Percentiles rank a stretch among this genome's conserved stretches.
These are phyloP conservation scores for Kodamaea laetipori DNA, from an alignment of 805 yeast genomes.

Conservation along the genomic window DNA sequence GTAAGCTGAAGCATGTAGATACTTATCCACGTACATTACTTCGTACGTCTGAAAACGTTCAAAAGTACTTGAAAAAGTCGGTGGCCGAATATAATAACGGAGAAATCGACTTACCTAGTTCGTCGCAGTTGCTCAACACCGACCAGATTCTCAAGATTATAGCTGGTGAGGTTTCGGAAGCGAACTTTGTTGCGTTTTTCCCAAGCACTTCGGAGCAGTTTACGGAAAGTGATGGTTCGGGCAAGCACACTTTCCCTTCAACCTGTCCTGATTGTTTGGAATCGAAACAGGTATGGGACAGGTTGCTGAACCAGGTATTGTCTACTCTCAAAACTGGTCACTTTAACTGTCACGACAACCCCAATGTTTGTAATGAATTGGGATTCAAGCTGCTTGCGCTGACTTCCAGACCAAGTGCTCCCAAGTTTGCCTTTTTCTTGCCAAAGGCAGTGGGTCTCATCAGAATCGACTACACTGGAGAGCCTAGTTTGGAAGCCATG, in stretches of 20 bases:
- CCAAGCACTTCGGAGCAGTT: constrained; percentile 53
- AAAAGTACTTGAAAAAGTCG: constrained; percentile 56
- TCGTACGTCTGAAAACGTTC: constrained; percentile 51
- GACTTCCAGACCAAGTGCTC: constrained; percentile 23
- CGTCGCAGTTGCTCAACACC: constrained; percentile 41
- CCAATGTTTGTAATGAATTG: constrained; percentile 53
- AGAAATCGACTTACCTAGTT: constrained; percentile 40
- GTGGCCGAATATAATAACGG: constrained; percentile 48
- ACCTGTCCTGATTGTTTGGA: constrained; percentile 52
- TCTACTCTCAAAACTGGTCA: constrained; percentile 50
- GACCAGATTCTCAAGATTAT: constrained; percentile 49
- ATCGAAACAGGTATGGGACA: constrained; percentile 59
- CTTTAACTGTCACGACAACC: constrained; percentile 58
- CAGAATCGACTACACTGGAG: constrained; percentile 47
- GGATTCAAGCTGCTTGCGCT: constrained; percentile 42
- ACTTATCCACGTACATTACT: constrained; percentile 50
- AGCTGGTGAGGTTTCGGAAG: constrained; percentile 51
- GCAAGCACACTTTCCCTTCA: constrained; percentile 37
- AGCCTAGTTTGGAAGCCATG: constrained; percentile 31
- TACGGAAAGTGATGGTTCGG: constrained; percentile 30
- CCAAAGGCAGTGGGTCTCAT: constrained; percentile 52
- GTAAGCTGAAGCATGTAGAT: constrained; percentile 34
- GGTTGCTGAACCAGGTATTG: constrained; percentile 51
- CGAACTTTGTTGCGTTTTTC: constrained; percentile 66
- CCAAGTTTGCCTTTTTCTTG: constrained; percentile 53